Percentiles rank a stretch among this genome's conserved stretches.
Evolutionary conservation across 768 basidiomycete species (phyloP).

Genomic region (Leucosporidium scottii): DNA sequence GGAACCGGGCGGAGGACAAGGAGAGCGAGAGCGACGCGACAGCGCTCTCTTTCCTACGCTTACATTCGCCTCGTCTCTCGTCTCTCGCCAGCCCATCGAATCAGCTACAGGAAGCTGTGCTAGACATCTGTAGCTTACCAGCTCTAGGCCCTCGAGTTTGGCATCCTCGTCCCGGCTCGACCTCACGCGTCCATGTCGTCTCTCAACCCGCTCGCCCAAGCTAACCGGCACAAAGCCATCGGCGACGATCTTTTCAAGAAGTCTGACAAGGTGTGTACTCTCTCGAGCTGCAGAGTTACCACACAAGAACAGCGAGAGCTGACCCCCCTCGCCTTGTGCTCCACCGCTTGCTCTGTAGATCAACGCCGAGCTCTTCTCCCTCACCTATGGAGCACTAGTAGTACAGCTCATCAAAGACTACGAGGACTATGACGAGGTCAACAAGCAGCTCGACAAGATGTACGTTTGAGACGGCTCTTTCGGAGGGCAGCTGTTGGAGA

Average conservation of each 20-base stretch:
- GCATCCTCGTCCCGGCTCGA: too few relatives aligned
- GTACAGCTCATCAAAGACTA: slow-evolving; percentile 99
- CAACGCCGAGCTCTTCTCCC: slow-evolving; percentile 95
- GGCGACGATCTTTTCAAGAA: slow-evolving; percentile 97
- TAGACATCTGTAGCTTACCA: not conserved
- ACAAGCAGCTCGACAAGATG: slow-evolving; percentile 87
- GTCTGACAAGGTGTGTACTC: slow-evolving; percentile 70
- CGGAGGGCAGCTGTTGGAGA: too few relatives aligned
- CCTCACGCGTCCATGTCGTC: not conserved
- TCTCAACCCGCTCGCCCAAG: slow-evolving; percentile 1
- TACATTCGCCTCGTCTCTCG: not conserved
- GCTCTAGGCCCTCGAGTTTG: too few relatives aligned
- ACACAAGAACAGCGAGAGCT: not conserved
- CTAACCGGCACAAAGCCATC: slow-evolving; percentile 53
- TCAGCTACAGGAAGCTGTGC: too few relatives aligned
- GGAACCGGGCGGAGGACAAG: too few relatives aligned
- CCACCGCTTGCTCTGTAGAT: slow-evolving; percentile 41
- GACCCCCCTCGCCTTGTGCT: not conserved
- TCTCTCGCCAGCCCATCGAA: not conserved
- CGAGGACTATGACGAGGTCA: slow-evolving; percentile 81
- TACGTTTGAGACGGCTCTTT: slow-evolving; percentile 13
- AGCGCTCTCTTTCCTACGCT: not conserved
- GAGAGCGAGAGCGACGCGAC: too few relatives aligned
- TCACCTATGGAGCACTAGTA: slow-evolving; percentile 95
- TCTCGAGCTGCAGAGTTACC: not conserved